These are phyloP conservation scores for Vitis hybrid DNA, from an alignment of 177 flowering plant species.

Conservation along the genomic window DNA sequence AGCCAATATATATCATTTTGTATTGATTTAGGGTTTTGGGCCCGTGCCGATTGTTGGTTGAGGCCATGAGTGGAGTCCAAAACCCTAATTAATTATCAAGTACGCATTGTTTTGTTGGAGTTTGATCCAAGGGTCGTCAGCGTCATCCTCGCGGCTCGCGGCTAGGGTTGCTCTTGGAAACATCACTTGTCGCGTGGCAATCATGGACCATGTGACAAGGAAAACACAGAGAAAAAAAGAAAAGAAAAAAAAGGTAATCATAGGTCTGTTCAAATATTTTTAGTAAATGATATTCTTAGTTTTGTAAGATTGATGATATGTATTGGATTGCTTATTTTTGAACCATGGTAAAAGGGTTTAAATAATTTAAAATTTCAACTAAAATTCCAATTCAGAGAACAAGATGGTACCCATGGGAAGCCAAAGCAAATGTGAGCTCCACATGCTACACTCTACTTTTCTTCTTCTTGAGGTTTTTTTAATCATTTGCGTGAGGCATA, in stretches of 20 bases:
- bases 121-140: slow-evolving; percentile 12
- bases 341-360: no score
- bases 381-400: no score
- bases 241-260: neutral
- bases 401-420: no score
- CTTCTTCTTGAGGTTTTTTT: no score
- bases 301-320: no score
- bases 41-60: slow-evolving; percentile 17
- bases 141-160: slow-evolving; percentile 13
- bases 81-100: slow-evolving; percentile 15
- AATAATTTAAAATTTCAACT: no score
- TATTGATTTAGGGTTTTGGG: slow-evolving; percentile 19
- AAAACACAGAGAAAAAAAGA: neutral
- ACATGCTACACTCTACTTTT: no score
- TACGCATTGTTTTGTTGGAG: slow-evolving; percentile 12
- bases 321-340: no score
- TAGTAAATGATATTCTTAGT: no score
- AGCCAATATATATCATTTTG: slow-evolving; percentile 17
- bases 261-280: no score
- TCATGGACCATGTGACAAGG: slow-evolving; percentile 12
- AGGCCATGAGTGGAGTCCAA: slow-evolving; percentile 32
- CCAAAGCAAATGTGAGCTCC: no score
- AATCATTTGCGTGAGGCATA: no score
- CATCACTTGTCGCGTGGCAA: neutral
- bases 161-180: slow-evolving; percentile 14